Base-by-base conservation (phyloP, 805 yeast genomes). In the Lipomyces mesembrius region DNA sequence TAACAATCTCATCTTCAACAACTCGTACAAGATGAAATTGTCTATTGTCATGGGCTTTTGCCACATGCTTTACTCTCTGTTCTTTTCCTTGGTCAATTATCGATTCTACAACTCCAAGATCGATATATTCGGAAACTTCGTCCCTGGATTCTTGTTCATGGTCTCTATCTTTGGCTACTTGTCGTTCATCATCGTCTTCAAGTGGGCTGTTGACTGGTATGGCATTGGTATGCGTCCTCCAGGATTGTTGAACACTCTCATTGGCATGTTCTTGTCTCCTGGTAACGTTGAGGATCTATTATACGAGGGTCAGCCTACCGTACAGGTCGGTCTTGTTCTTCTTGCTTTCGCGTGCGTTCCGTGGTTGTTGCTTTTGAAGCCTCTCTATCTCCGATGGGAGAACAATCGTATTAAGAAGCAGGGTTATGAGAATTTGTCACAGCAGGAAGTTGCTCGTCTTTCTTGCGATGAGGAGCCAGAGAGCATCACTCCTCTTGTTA, bases 21-120 rank as follows among this genome's bases (percentile, higher is more conserved):
- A 95, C 81, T 93, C 98, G 2, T 95, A 91, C 81, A 95, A 95
- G 83, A 95, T 95, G 99, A 95, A 95, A 79, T 83, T 95, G 68
- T 92, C 98, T 1, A 89, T 95, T 65, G 83, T 95, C 72, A 89
- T 95, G 93, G 99, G 99, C 3, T 94, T 89, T 79, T 79, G 85
- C 58, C 99, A 95, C 80, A 95, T 95, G 99, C 81, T 93, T 12
- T 95, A 94, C 79, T 91, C 97, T 3, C 89, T 87, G 76, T 77
- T 87, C 78, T 92, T 93, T 75, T 92, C 98, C 25, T 84, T 90
- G 70, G 93, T 90, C 64, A 95, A 95, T 78, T 88, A 88, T 74
- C 73, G 85, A 39, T 84, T 84, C 76, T 91, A 87, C 82, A 81
- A 87, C 55, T 88, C 92, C 51, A 77, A 78, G 59, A 87, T 95